Evolutionary conservation across 768 basidiomycete species (phyloP).

Genomic region (Collybia nuda): DNA sequence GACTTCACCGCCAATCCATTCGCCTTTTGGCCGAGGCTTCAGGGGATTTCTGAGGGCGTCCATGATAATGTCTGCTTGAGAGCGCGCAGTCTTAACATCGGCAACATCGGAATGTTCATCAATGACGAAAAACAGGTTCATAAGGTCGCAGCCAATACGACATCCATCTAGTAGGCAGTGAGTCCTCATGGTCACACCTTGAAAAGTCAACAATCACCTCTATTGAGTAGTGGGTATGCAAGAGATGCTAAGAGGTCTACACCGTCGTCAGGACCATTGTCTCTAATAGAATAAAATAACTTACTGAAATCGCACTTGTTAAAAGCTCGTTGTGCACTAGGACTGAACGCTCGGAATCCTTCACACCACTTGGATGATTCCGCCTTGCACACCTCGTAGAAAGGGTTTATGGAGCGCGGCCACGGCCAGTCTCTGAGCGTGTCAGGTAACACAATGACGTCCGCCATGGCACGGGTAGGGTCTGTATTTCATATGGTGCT

Average conservation of each 20-base stretch:
- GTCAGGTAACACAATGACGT: slow-evolving; percentile 27
- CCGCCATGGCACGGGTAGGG: too few relatives aligned
- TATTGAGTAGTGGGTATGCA: slow-evolving; percentile 29
- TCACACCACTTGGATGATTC: slow-evolving; percentile 38
- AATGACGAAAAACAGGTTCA: slow-evolving; percentile 49
- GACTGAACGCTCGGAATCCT: slow-evolving; percentile 31
- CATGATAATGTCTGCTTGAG: slow-evolving; percentile 32
- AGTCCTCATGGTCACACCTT: neutral
- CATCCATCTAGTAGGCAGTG: slow-evolving; percentile 15
- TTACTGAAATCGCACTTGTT: slow-evolving; percentile 41
- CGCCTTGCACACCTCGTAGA: slow-evolving; percentile 30
- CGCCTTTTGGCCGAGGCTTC: slow-evolving; percentile 31
- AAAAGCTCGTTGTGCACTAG: slow-evolving; percentile 36
- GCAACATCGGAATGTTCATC: slow-evolving; percentile 51
- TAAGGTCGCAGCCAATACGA: slow-evolving; percentile 45
- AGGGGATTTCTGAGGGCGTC: slow-evolving; percentile 38
- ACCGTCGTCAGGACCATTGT: neutral
- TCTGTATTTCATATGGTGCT: too few relatives aligned
- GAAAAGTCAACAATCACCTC: slow-evolving; percentile 22
- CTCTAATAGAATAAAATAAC: slow-evolving; percentile 4
- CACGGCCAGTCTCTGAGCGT: slow-evolving; percentile 44
- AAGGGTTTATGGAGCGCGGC: slow-evolving; percentile 36
- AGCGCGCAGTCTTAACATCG: slow-evolving; percentile 24
- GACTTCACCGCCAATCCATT: slow-evolving; percentile 39
- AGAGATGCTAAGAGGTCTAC: slow-evolving; percentile 37